Evolutionary conservation across 768 basidiomycete genomes (phyloP).

Genomic region (Candolleomyces eurysporus): DNA sequence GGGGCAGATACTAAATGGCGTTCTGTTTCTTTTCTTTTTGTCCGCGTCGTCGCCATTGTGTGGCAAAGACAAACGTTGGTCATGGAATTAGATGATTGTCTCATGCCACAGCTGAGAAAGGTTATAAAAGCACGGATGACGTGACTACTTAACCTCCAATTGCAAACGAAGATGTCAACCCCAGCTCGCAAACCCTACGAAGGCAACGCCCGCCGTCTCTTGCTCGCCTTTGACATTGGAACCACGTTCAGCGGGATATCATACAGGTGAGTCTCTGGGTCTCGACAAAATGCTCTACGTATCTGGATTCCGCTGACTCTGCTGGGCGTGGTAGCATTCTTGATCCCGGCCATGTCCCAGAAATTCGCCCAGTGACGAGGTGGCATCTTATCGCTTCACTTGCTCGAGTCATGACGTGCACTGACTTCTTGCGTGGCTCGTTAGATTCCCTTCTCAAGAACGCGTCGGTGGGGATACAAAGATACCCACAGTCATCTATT

Average conservation of each 20-base stretch:
- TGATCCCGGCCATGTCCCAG: conserved; percentile 26
- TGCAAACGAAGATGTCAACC: not conserved
- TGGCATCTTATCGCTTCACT: conserved; percentile 14
- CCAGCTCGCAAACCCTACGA: not conserved
- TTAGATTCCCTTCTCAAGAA: no score
- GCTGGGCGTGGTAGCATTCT: conserved; percentile 25
- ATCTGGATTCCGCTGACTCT: conserved; percentile 5
- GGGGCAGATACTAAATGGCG: no score
- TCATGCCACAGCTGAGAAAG: no score
- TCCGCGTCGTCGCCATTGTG: no score
- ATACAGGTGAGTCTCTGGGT: not conserved
- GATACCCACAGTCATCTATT: conserved; percentile 36
- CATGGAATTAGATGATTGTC: no score
- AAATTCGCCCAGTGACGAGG: conserved; percentile 39
- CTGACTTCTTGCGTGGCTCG: conserved; percentile 14
- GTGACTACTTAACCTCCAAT: no score
- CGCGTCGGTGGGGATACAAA: conserved; percentile 24
- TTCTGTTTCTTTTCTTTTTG: no score
- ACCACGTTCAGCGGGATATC: not conserved
- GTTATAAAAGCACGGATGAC: no score
- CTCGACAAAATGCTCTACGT: no score
- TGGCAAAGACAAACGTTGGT: no score
- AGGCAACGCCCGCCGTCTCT: not conserved
- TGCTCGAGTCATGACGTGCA: no score
- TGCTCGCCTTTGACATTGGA: not conserved